Percentiles rank a stretch among this genome's conserved stretches.
Evolutionary conservation across 208 protist species (phyloP).

Genomic region (Crithidia sp.): DNA sequence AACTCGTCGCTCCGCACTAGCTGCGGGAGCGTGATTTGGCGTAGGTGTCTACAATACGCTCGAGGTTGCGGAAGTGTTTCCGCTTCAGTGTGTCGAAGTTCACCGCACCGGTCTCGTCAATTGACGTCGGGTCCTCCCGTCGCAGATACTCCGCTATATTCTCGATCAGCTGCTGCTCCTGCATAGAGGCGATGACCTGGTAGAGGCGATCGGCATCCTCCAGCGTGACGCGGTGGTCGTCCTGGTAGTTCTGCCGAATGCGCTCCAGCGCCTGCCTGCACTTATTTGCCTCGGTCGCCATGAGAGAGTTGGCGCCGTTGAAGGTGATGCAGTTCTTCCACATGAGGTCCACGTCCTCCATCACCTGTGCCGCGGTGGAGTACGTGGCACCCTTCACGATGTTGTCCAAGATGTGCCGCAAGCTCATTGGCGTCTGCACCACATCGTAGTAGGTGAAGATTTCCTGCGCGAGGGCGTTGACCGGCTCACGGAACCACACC

Average conservation of each 20-base stretch:
- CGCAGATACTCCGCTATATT: constrained; percentile 56
- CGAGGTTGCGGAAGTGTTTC: constrained; percentile 63
- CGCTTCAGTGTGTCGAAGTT: constrained; percentile 56
- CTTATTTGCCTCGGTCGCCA: constrained; percentile 49
- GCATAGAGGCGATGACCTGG: constrained; percentile 35
- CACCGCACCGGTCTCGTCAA: constrained; percentile 50
- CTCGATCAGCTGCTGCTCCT: constrained; percentile 43
- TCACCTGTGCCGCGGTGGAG: constrained; percentile 54
- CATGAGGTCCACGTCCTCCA: constrained; percentile 71
- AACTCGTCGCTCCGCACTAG: neutral
- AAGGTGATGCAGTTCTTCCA: constrained; percentile 79
- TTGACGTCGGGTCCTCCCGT: constrained; percentile 50
- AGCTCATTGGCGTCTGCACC: constrained; percentile 65
- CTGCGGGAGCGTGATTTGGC: constrained; percentile 30
- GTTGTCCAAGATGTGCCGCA: constrained; percentile 67
- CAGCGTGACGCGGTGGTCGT: constrained; percentile 50
- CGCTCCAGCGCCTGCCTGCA: constrained; percentile 52
- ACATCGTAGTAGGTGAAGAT: constrained; percentile 79
- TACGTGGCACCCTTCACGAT: constrained; percentile 61
- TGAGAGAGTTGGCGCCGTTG: constrained; percentile 60
- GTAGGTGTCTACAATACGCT: constrained; percentile 56
- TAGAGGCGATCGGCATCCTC: constrained; percentile 61
- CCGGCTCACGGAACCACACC: constrained; percentile 75
- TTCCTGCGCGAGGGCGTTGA: constrained; percentile 68
- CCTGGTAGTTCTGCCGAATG: constrained; percentile 43